Evolutionary conservation across 441 rosid genomes (phyloP).

Genomic region (Bocquillonia castaneifolia): DNA sequence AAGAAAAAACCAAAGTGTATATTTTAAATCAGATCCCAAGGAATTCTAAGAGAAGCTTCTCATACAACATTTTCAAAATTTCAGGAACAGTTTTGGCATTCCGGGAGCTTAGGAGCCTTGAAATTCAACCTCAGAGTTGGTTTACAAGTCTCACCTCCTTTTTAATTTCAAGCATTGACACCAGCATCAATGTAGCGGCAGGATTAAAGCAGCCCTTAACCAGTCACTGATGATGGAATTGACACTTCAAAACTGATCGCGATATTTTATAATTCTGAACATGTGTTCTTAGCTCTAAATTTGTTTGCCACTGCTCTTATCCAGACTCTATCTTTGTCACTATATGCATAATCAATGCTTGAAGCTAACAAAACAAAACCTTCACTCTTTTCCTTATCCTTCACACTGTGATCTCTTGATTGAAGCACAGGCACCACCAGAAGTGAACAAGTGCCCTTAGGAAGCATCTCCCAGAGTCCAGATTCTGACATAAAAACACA

Average conservation of each 20-base stretch:
- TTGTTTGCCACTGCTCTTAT: constrained; percentile 65
- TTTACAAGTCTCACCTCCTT: background rate
- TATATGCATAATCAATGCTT: constrained; percentile 60
- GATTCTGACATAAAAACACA: constrained; percentile 42
- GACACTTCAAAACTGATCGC: background rate
- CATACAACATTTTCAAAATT: background rate
- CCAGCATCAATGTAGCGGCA: background rate
- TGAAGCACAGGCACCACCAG: constrained; percentile 54
- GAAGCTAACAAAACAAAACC: constrained; percentile 75
- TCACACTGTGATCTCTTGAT: constrained; percentile 20
- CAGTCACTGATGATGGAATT: background rate
- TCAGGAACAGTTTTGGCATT: background rate
- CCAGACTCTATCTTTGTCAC: constrained; percentile 78
- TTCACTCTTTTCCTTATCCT: constrained; percentile 29
- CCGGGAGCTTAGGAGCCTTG: background rate
- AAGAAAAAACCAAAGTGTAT: too few relatives aligned
- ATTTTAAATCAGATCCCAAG: background rate
- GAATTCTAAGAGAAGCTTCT: background rate
- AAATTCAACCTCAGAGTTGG: background rate
- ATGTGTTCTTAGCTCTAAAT: constrained; percentile 44
- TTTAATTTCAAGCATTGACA: background rate
- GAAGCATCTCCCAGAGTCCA: constrained; percentile 50
- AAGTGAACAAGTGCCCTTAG: constrained; percentile 39
- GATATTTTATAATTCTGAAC: constrained; percentile 24
- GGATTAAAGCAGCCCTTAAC: background rate